These are phyloP conservation scores for Scedosporium dehoogii DNA, from an alignment of 2,329 filamentous ascomycete species.

Conservation along the genomic window DNA sequence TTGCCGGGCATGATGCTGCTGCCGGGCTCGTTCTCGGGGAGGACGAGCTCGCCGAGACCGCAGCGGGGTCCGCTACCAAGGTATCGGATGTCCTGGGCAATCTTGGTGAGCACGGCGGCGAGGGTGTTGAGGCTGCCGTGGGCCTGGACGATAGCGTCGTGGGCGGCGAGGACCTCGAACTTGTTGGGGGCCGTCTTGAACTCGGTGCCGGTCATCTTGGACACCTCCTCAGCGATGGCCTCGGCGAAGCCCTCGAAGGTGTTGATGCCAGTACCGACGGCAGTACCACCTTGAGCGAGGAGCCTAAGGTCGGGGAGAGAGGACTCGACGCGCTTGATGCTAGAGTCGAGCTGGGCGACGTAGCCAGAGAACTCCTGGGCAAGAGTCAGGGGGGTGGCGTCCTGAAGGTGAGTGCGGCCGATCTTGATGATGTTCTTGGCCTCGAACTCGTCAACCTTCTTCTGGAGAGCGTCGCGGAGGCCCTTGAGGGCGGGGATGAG, in stretches of 20 bases:
- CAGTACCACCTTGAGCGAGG: slow-evolving; percentile 90
- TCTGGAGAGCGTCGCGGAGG: slow-evolving; percentile 74
- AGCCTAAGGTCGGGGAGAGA: slow-evolving; percentile 75
- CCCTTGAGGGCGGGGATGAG: slow-evolving; percentile 75
- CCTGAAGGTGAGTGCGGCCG: slow-evolving; percentile 92
- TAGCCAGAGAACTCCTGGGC: slow-evolving; percentile 98
- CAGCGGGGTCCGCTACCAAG: slow-evolving; percentile 92
- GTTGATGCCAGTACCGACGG: slow-evolving; percentile 95
- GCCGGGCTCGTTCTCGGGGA: slow-evolving; percentile 97
- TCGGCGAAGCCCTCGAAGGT: slow-evolving; percentile 94
- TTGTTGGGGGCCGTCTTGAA: slow-evolving; percentile 98
- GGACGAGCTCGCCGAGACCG: slow-evolving; percentile 82
- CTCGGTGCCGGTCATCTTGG: slow-evolving; percentile 81
- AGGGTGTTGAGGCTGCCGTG: slow-evolving; percentile 90
- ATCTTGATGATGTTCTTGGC: slow-evolving; percentile 94
- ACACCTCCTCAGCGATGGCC: slow-evolving; percentile 82
- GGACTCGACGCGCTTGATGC: slow-evolving; percentile 77
- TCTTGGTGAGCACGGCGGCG: slow-evolving; percentile 87
- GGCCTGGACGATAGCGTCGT: slow-evolving; percentile 92
- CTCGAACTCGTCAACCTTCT: slow-evolving; percentile 82
- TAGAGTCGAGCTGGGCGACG: slow-evolving; percentile 85
- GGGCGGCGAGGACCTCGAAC: slow-evolving; percentile 92
- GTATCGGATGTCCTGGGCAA: slow-evolving; percentile 95
- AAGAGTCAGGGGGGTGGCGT: slow-evolving; percentile 89
- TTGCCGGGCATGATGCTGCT: slow-evolving; percentile 99